These are phyloP conservation scores for Berberis thunbergii DNA, from an alignment of 164 flowering plant species.

Conservation along the genomic window DNA sequence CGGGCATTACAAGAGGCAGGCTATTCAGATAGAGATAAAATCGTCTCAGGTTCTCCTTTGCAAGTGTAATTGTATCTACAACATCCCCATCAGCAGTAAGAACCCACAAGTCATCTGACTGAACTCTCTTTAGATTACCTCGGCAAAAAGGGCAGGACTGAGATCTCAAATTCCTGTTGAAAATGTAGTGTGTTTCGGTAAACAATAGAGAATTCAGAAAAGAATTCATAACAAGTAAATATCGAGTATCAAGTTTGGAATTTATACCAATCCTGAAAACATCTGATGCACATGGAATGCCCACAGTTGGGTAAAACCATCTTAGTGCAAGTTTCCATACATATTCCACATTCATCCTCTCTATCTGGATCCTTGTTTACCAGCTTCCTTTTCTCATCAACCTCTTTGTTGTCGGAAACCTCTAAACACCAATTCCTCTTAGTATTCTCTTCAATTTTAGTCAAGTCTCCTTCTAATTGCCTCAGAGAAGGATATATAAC, in stretches of 20 bases:
- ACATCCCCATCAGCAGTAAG: slow-evolving; percentile 48
- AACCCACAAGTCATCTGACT: slow-evolving; percentile 69
- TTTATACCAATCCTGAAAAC: slow-evolving; percentile 62
- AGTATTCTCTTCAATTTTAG: slow-evolving; percentile 18
- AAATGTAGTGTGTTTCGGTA: not conserved
- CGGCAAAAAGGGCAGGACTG: slow-evolving; percentile 90
- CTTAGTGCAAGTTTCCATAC: slow-evolving; percentile 55
- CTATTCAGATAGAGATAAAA: slow-evolving; percentile 57
- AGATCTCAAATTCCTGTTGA: slow-evolving; percentile 56
- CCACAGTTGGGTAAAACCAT: slow-evolving; percentile 66
- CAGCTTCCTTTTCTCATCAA: slow-evolving; percentile 21
- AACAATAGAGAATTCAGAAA: not conserved
- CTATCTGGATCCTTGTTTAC: slow-evolving; percentile 24
- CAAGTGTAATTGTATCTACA: slow-evolving; percentile 43
- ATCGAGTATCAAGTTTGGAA: not conserved
- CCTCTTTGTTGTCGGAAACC: slow-evolving; percentile 11
- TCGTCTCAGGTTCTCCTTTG: slow-evolving; percentile 49
- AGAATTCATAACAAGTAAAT: not conserved
- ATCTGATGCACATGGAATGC: slow-evolving; percentile 58
- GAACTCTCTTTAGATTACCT: slow-evolving; percentile 52
- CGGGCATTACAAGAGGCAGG: slow-evolving; percentile 43
- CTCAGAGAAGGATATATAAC: slow-evolving; percentile 63
- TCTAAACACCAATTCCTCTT: slow-evolving; percentile 15
- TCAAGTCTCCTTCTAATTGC: slow-evolving; percentile 45
- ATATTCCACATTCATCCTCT: slow-evolving; percentile 77